Base-by-base conservation (phyloP, 2,329 filamentous ascomycete genomes). In the Curvularia eragrostidis region DNA sequence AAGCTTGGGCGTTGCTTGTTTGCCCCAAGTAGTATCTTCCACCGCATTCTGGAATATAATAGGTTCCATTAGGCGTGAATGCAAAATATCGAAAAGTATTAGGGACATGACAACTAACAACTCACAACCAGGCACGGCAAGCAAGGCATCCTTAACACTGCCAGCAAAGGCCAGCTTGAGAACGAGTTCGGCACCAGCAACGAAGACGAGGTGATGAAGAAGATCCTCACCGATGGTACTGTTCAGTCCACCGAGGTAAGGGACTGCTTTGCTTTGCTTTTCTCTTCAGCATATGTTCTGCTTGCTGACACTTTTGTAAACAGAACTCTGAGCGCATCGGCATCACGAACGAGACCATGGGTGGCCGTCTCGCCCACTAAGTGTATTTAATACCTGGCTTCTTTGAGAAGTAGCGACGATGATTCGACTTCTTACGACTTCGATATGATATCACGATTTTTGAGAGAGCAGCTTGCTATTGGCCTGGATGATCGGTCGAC, bases 101-200 rank as follows among this genome's bases (percentile, higher is more conserved):
- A n/a, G 13, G 23, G 3, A n/a, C 19, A 13, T 13, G n/a, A n/a
- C 15, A 21, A 9, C 34, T 49, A 23, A 49, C 23, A 21, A 24
- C 28, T 8, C 21, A 36, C n/a, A 12, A 28, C 15, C 5, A 96
- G 93, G 78, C 93, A 97, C 77, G 94, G 94, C 65, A 87, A 86
- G 43, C 92, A 97, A 77, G 94, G 94, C 55, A 85, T 88, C 58
- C 82, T 90, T 42, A 90, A 97, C 73, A 80, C 81, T 9, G 93
- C 93, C 8, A 90, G 91, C 67, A 91, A 96, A 65, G 79, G 82
- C 42, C 83, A 83, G 46, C 83, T 99, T 4, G 89, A 95, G 72
- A 89, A 88, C 66, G 93, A 98, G 80, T 99, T 99, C 69, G 92
- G 91, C 67, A 94, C 91, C 13, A 80, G 83, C 67, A 83, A 88